Evolutionary conservation across 2,329 filamentous ascomycete genomes (phyloP).

Genomic region (Verticillium zaregamsianum): DNA sequence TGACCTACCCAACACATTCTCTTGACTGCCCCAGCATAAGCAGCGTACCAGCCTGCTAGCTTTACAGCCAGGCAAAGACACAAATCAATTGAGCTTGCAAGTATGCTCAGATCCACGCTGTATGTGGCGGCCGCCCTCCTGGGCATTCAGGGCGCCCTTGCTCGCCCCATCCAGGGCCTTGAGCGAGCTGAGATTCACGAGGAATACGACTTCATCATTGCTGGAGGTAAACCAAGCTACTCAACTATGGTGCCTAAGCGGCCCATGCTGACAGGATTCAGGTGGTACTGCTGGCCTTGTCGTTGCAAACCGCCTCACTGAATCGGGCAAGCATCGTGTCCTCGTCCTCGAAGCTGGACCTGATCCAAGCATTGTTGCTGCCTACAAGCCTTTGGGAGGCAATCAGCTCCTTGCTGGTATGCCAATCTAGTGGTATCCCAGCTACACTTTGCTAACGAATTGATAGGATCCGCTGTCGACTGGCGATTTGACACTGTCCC

Average conservation of each 20-base stretch:
- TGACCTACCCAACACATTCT: not conserved
- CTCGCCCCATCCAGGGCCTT: conserved; percentile 11
- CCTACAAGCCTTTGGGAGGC: conserved; percentile 18
- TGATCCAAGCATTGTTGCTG: conserved; percentile 16
- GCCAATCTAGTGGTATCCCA: not conserved
- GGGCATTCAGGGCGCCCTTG: conserved; percentile 1
- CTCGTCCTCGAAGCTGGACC: conserved; percentile 19
- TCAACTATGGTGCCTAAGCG: not conserved
- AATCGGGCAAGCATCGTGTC: conserved; percentile 18
- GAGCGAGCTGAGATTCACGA: conserved; percentile 10
- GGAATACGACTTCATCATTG: conserved; percentile 17
- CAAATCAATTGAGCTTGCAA: not conserved
- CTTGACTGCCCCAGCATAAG: not conserved
- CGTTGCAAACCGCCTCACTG: conserved; percentile 18
- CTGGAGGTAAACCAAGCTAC: conserved; percentile 7
- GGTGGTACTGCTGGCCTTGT: conserved; percentile 21
- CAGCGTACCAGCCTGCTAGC: not conserved
- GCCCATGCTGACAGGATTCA: not conserved
- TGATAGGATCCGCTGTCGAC: conserved; percentile 15
- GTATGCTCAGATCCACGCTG: not conserved
- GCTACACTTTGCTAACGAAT: not conserved
- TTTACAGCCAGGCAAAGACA: not conserved
- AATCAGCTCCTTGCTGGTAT: conserved; percentile 17
- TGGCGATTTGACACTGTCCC: conserved; percentile 19
- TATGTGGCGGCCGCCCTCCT: conserved; percentile 1